phyloP scores from a whole-genome alignment of 225 moss, liverwort and hornwort genomes.

The Straminergon stramineum region DNA sequence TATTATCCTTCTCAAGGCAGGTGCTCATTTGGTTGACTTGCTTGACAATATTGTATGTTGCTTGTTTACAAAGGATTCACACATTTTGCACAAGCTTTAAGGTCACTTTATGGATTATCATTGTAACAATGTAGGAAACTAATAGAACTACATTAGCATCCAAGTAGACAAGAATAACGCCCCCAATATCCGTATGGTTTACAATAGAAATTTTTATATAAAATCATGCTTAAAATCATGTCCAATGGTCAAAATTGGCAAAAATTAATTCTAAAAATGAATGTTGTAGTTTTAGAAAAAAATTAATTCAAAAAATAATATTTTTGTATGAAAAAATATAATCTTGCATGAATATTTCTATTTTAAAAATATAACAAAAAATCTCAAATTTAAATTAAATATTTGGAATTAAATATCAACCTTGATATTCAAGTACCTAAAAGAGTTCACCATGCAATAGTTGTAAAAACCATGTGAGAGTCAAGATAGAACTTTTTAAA shows the following conservation, averaged over 20 bases:
- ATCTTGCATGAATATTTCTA: not conserved
- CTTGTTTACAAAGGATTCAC: not conserved
- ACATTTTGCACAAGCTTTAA: not conserved
- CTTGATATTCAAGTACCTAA: rapidly evolving
- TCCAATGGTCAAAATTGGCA: too few species aligned
- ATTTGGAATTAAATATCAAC: not conserved
- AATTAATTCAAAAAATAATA: not conserved
- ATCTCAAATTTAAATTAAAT: not conserved
- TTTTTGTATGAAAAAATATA: not conserved
- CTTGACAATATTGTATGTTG: not conserved
- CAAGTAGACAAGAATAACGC: not conserved
- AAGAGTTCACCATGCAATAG: rapidly evolving
- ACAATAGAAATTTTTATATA: not conserved
- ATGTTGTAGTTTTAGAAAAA: too few species aligned
- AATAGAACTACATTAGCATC: not conserved
- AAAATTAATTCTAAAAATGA: not conserved
- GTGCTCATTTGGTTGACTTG: rapidly evolving
- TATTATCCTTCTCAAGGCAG: rapidly evolving
- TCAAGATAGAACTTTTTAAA: too few species aligned
- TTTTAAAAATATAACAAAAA: not conserved
- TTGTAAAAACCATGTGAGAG: not conserved
- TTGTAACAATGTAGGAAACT: not conserved
- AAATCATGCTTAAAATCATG: not conserved
- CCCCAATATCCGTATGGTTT: not conserved
- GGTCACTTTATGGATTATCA: not conserved